Evolutionary conservation across 2,329 filamentous ascomycete genomes (phyloP).

Genomic region (Monosporascus sp.): DNA sequence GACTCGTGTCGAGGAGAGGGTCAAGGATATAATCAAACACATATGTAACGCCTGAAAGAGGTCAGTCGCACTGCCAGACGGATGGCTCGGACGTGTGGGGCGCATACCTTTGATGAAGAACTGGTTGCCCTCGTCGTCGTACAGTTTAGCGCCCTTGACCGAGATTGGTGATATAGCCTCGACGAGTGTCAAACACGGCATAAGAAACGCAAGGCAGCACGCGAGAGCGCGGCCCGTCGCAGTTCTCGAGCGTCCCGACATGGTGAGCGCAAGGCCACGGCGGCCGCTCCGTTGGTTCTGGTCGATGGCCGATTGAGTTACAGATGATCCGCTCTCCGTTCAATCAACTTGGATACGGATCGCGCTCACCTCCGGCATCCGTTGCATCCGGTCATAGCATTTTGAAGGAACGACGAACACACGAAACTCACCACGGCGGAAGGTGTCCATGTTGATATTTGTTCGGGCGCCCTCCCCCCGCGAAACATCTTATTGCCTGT

Average conservation of each 20-base stretch:
- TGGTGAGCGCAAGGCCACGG: background rate
- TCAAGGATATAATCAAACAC: background rate
- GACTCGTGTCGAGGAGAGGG: background rate
- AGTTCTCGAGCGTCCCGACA: background rate
- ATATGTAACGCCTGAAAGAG: background rate
- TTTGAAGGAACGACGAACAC: too few relatives aligned
- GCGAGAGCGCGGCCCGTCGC: background rate
- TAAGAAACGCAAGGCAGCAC: background rate
- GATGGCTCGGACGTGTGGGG: background rate
- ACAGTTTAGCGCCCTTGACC: conserved; percentile 1
- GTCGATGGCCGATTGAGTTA: too few relatives aligned
- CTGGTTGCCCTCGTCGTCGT: background rate
- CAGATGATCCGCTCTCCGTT: too few relatives aligned
- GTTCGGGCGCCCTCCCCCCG: too few relatives aligned
- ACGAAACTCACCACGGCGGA: too few relatives aligned
- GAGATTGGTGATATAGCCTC: conserved; percentile 1
- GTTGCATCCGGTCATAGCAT: too few relatives aligned
- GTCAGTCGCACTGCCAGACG: background rate
- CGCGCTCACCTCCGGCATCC: too few relatives aligned
- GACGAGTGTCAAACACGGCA: background rate
- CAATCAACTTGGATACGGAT: too few relatives aligned
- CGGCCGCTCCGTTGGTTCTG: too few relatives aligned
- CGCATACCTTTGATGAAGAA: background rate
- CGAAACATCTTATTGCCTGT: too few relatives aligned
- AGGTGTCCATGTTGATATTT: too few relatives aligned